Evolutionary conservation across 768 basidiomycete species (phyloP), one percentile per base, ranked within the genome.

Genomic region (Naganishia vaughanmartiniae): DNA sequence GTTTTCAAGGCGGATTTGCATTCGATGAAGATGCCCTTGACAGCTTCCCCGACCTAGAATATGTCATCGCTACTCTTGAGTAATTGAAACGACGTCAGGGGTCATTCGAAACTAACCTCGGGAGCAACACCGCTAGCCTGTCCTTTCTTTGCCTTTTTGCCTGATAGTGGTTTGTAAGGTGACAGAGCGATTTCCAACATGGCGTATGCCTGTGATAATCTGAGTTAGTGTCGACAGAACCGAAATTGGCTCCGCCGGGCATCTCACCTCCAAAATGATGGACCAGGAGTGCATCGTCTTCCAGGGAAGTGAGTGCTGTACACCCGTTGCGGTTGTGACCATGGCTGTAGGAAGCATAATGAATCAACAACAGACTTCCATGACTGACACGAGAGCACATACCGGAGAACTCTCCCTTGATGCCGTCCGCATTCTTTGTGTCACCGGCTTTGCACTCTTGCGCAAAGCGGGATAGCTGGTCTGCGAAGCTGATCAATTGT

Each of bases 71-170:
- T 19, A 39, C 6, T 11, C 6, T 39, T n/a, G 4, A 26, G 11
- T 39, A 19, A 2, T 30, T 26, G 36, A 39, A 24, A 33, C 9
- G 12, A 11, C 17, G n/a, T 19, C 48, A 34, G 7, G 17, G 7
- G 1, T 24, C 48, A 51, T 24, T 42, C 42, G 17, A 10, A 0
- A 42, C 67, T 26, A 26, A 68, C 67, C 21, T 46, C 39, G 12
- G 51, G 19, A 33, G 57, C 57, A 0, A 53, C 45, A 12, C 45
- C 48, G 21, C 56, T 58, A 28, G 54, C 31, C 31, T 57, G 45
- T n/a, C 30, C 57, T 34, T 58, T 58, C 36, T 69, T 69, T 28
- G 56, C 68, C 57, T 69, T 69, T 51, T 69, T 69, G 56, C 68
- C 68, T 12, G 68, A 46, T 10, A 58, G 26, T 21, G 58, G 56